Base-by-base conservation (phyloP, 345 rosid genomes). In the Raphanus sativus region DNA sequence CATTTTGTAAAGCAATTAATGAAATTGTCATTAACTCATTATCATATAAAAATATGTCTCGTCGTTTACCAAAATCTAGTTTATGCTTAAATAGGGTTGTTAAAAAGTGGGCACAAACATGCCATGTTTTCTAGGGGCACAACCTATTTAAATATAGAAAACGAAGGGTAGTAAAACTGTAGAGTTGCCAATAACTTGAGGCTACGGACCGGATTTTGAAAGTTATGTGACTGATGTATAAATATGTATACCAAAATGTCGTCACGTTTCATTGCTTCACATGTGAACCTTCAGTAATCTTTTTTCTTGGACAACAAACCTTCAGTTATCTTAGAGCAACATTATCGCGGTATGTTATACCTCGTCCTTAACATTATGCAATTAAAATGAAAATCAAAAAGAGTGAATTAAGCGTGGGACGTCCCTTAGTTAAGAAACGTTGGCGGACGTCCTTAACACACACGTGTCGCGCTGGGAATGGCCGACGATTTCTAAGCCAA, bases 161-260 rank as follows among this genome's bases (percentile, higher is more conserved):
- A n/a, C 36, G 29, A 34, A 34, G 34, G 16, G 6, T 29, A 16
- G 48, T 64, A 34, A 36, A 21, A 21, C 21, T 21, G 21, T 21
- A 21, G 21, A 73, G 76, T 73, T 24, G 76, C 66, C 38, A 11
- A 30, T 4, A 72, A 72, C 30, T 62, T 62, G 29, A 29, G 48
- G 33, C 33, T 62, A 30, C 30, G 60, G 76, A 62, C 76, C 76
- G 30, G 76, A 30, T 45, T 72, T 62, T 45, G 29, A 17, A 72
- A 45, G 45, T 10, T 30, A 11, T 45, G 63, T 69, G 24, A 21
- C 48, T 45, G 6, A 2, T 45, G n/a, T 28, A 28, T 28, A 3
- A 2, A 28, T 28, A 26, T 2, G 28, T 11, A 28, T 33, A 29
- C 33, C 62, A 73, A 62, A 56, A 62, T 48, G 4, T n/a, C 30